Evolutionary conservation across 495 filamentous ascomycete genomes (phyloP).

Genomic region (Xylona heveae): DNA sequence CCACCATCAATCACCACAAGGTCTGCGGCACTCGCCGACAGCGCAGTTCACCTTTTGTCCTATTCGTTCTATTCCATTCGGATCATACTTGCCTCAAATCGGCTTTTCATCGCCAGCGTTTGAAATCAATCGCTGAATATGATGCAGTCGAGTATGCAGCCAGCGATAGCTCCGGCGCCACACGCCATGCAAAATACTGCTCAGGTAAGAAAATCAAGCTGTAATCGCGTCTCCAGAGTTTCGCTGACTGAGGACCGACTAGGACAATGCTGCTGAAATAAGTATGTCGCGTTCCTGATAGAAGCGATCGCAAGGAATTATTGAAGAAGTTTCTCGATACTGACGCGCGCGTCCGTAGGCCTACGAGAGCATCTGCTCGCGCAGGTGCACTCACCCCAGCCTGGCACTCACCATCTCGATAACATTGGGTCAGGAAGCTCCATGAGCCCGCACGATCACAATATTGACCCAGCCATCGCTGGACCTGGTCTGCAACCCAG

Average conservation of each 20-base stretch:
- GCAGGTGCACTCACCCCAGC: conserved; percentile 19
- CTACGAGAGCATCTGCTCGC: conserved; percentile 31
- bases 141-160: too few species aligned
- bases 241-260: conserved; percentile 5
- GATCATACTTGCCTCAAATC: too few species aligned
- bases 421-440: conserved; percentile 11
- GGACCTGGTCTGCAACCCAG: conserved; percentile 3
- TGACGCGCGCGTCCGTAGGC: conserved; percentile 13
- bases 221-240: not conserved
- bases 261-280: conserved; percentile 28
- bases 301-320: conserved; percentile 1
- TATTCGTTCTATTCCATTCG: too few species aligned
- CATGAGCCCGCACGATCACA: conserved; percentile 21
- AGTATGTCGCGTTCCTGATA: conserved; percentile 20
- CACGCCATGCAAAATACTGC: conserved; percentile 33
- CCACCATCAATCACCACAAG: too few species aligned
- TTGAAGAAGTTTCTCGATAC: not conserved
- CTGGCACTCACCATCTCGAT: conserved; percentile 20
- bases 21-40: too few species aligned
- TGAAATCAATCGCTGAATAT: too few species aligned
- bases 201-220: conserved; percentile 26
- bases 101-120: too few species aligned
- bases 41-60: too few species aligned
- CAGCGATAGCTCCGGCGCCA: conserved; percentile 32
- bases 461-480: conserved; percentile 16